phyloP scores from a whole-genome alignment of 2,329 filamentous ascomycete genomes.

The Bipolaris zeicola region DNA sequence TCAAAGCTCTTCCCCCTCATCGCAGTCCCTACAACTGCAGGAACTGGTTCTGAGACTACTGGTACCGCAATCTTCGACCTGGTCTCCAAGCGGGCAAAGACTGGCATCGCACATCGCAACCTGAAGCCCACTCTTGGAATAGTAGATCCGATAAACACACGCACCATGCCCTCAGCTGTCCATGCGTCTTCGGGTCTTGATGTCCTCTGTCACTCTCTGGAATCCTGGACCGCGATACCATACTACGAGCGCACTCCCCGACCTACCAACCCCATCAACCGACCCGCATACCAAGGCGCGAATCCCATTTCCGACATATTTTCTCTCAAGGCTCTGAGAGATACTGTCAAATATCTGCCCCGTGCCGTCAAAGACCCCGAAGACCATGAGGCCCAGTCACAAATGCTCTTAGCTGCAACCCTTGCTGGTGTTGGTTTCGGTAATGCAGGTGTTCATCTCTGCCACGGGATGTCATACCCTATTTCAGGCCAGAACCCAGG shows the following conservation, averaged over 20 bases:
- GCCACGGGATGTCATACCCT: slow-evolving; percentile 94
- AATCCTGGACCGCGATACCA: slow-evolving; percentile 97
- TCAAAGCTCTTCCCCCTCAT: slow-evolving; percentile 75
- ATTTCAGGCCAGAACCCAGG: slow-evolving; percentile 94
- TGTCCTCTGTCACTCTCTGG: slow-evolving; percentile 91
- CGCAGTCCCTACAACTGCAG: slow-evolving; percentile 83
- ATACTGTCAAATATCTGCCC: slow-evolving; percentile 90
- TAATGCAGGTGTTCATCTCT: slow-evolving; percentile 92
- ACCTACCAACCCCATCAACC: slow-evolving; percentile 84
- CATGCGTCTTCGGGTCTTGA: slow-evolving; percentile 91
- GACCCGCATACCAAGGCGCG: slow-evolving; percentile 94
- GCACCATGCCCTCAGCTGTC: slow-evolving; percentile 93
- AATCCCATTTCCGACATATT: slow-evolving; percentile 99
- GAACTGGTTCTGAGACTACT: slow-evolving; percentile 91
- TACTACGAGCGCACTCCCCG: slow-evolving; percentile 84
- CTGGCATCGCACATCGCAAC: slow-evolving; percentile 92
- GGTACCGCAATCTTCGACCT: slow-evolving; percentile 98
- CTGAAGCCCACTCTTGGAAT: slow-evolving; percentile 95
- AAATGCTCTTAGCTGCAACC: slow-evolving; percentile 95
- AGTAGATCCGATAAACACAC: slow-evolving; percentile 83
- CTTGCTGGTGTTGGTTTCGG: slow-evolving; percentile 95
- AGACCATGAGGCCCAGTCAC: slow-evolving; percentile 87
- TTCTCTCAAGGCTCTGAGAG: slow-evolving; percentile 80
- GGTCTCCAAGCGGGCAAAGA: slow-evolving; percentile 87
- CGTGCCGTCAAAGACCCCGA: slow-evolving; percentile 85